Conservation (phyloP, 305 asterid species). For the Fraxinus nigra region DNA sequence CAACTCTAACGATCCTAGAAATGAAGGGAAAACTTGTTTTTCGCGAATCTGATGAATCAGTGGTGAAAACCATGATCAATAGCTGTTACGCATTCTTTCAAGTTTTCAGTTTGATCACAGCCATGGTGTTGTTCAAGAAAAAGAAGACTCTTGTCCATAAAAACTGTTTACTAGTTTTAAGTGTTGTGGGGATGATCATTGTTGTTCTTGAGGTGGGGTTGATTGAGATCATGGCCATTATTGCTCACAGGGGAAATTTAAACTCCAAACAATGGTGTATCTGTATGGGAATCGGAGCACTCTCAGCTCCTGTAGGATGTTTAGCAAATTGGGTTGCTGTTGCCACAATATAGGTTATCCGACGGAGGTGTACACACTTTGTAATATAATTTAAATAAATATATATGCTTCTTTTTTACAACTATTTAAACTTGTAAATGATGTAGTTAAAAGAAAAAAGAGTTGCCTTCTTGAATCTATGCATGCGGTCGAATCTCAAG, state of each 20-base stretch:
- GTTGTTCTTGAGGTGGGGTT: constrained; percentile 28
- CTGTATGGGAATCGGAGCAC: constrained; percentile 31
- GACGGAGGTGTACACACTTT: background rate
- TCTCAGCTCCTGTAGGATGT: constrained; percentile 27
- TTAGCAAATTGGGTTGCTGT: constrained; percentile 23
- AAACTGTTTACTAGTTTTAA: background rate
- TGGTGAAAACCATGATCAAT: constrained; percentile 24
- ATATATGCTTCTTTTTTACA: too few species aligned
- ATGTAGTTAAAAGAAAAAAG: too few species aligned
- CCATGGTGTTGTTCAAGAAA: constrained; percentile 3
- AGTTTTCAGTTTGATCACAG: constrained; percentile 33
- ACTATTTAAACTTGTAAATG: too few species aligned
- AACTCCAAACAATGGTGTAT: constrained; percentile 32
- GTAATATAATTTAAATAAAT: too few species aligned
- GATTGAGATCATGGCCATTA: constrained; percentile 26
- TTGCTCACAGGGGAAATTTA: constrained; percentile 27
- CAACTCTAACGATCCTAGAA: constrained; percentile 3
- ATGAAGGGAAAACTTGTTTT: constrained; percentile 26
- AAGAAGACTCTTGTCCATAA: background rate
- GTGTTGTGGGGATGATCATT: constrained; percentile 11
- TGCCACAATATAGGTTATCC: background rate
- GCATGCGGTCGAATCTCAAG: too few species aligned
- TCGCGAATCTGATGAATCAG: constrained; percentile 1
- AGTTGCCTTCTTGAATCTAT: too few species aligned
- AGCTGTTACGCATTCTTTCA: constrained; percentile 35